Evolutionary conservation across 164 flowering plant species (phyloP).

Genomic region (Aristolochia californica): DNA sequence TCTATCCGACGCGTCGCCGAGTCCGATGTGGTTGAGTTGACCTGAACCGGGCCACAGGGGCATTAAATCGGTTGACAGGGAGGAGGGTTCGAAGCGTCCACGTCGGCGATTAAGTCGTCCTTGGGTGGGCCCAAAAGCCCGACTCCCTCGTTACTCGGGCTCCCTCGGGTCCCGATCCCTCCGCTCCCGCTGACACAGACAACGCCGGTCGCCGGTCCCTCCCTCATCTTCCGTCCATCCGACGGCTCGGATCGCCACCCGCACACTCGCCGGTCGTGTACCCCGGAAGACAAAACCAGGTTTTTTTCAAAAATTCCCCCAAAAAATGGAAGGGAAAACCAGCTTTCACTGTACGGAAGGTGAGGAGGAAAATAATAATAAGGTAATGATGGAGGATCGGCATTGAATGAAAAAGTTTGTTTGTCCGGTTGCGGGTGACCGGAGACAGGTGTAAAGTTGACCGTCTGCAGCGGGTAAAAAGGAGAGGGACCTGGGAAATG

Average conservation of each 20-base stretch:
- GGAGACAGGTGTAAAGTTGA: background rate
- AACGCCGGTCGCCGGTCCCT: constrained; percentile 17
- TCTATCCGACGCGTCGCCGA: constrained; percentile 2
- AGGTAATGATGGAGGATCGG: constrained; percentile 6
- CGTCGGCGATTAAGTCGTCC: constrained; percentile 11
- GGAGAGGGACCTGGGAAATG: too few species aligned
- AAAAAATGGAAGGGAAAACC: too few species aligned
- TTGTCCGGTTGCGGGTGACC: constrained; percentile 4
- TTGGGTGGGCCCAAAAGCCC: too few species aligned
- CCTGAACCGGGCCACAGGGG: background rate
- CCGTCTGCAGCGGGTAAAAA: too few species aligned
- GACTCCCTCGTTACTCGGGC: constrained; percentile 20
- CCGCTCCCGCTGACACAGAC: constrained; percentile 42
- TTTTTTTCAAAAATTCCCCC: too few species aligned
- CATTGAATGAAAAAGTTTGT: background rate
- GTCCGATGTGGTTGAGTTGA: constrained; percentile 4
- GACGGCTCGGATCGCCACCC: constrained; percentile 16
- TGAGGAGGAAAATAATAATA: background rate
- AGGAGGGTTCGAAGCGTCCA: constrained; percentile 14
- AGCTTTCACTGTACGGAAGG: background rate
- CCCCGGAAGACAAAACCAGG: constrained; percentile 31
- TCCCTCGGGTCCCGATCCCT: constrained; percentile 29
- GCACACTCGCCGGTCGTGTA: constrained; percentile 24
- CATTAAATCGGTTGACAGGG: constrained; percentile 3
- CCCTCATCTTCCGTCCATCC: constrained; percentile 5